Base-by-base conservation (phyloP, 768 basidiomycete genomes). In the Macrocybe gigantea region DNA sequence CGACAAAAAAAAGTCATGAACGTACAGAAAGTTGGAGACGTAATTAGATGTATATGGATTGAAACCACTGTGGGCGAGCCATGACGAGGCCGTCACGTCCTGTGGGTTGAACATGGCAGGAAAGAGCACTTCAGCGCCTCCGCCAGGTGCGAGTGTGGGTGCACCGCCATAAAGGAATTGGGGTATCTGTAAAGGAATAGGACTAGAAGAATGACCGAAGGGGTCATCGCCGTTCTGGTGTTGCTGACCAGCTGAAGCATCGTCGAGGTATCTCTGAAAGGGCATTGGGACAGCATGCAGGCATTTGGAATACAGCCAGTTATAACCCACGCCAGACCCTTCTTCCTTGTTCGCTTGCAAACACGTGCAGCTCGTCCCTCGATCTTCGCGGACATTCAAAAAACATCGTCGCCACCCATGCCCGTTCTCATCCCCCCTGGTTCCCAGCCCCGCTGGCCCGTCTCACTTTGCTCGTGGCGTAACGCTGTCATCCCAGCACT, bases 141-240 rank as follows among this genome's bases (percentile, higher is more conserved):
- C 86, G 14, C 85, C 85, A 1, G 74, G 79, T 1, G 82, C 83
- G 14, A 88, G 72, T 1, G 75, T 73, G 29, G 86, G 83, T 0
- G 75, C 70, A 3, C 74, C 74, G 50, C 64, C 64, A 56, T 78
- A 68, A 65, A 88, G 75, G 60, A 83, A 87, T 29, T 75, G 71
- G 3, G 85, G 86, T 34, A 88, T 69, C 62, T 85, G 82, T 53
- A 87, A 75, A 36, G 66, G 66, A 41, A 72, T 38, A 10, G 45
- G 47, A 44, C 37, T 11, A 3, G 45, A 37, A 41, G 36, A 34
- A 22, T 22, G 22, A 22, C 22, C 1, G 22, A 22, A 22, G 4
- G 22, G 22, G 22, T 22, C 22, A 22, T 22, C 22, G 22, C 4
- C 41, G 53, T 47, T 44, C 44, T 42, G 47, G 41, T 32, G 37